phyloP scores from a whole-genome alignment of 2,329 filamentous ascomycete species.

The Pseudogymnoascus sp. region DNA sequence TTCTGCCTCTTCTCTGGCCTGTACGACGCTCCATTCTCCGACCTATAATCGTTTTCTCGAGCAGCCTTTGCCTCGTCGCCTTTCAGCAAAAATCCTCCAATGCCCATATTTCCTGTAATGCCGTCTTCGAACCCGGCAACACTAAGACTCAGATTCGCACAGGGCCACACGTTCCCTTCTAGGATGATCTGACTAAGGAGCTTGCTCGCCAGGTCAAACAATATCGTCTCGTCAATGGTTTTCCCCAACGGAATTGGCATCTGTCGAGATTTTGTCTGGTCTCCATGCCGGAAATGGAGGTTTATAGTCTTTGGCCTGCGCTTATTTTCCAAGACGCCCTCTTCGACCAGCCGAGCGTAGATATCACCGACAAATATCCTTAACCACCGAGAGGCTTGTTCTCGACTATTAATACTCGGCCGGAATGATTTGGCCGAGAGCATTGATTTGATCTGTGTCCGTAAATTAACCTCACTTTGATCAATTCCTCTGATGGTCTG shows the following conservation, averaged over 20 bases:
- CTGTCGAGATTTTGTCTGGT: slow-evolving; percentile 66
- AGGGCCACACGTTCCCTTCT: slow-evolving; percentile 81
- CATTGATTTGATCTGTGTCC: slow-evolving; percentile 96
- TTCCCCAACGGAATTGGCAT: slow-evolving; percentile 69
- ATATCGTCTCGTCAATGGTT: slow-evolving; percentile 57
- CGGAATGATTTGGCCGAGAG: slow-evolving; percentile 92
- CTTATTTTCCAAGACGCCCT: slow-evolving; percentile 80
- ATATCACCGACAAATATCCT: slow-evolving; percentile 89
- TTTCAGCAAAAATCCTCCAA: slow-evolving; percentile 76
- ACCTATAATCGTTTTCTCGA: slow-evolving; percentile 13
- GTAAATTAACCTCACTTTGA: slow-evolving; percentile 75
- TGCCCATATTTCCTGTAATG: slow-evolving; percentile 72
- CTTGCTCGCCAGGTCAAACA: slow-evolving; percentile 69
- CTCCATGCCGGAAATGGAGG: slow-evolving; percentile 68
- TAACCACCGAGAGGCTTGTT: slow-evolving; percentile 78
- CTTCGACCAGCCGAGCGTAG: slow-evolving; percentile 78
- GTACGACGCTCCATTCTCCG: slow-evolving; percentile 14
- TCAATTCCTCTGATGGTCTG: slow-evolving; percentile 80
- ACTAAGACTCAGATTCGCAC: slow-evolving; percentile 78
- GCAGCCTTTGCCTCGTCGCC: slow-evolving; percentile 51
- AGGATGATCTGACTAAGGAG: slow-evolving; percentile 68
- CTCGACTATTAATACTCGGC: slow-evolving; percentile 67
- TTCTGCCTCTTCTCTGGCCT: slow-evolving; percentile 27
- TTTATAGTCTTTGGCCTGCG: slow-evolving; percentile 79
- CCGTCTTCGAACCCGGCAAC: slow-evolving; percentile 92